These are phyloP conservation scores for Metschnikowia cubensis DNA, from an alignment of 805 yeast species.

Conservation along the genomic window DNA sequence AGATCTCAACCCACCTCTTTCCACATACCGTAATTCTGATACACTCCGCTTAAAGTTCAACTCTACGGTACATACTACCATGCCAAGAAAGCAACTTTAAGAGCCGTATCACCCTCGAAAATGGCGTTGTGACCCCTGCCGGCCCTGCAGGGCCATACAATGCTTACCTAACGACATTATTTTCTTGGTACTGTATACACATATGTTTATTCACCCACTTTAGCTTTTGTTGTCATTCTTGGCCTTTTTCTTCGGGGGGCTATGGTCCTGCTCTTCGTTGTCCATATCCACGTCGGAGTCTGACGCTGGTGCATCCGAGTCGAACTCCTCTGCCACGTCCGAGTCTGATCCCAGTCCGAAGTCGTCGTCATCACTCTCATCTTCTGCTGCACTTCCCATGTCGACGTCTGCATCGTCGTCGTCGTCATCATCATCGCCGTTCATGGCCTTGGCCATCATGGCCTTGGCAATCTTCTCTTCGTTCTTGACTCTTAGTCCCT, in stretches of 20 bases:
- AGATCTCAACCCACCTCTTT: neutral
- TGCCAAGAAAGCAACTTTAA: neutral
- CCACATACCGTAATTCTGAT: neutral
- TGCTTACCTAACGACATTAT: neutral
- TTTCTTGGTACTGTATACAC: neutral
- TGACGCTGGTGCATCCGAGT: constrained; percentile 53
- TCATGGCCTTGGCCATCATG: constrained; percentile 72
- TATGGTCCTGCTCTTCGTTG: constrained; percentile 19
- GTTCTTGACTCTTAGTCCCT: constrained; percentile 76
- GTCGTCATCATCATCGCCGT: constrained; percentile 52
- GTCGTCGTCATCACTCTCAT: constrained; percentile 82
- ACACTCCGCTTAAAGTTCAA: neutral
- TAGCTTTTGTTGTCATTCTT: constrained; percentile 14
- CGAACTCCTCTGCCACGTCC: constrained; percentile 82
- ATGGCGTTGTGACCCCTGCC: neutral
- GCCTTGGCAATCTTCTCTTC: constrained; percentile 87
- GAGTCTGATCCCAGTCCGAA: constrained; percentile 61
- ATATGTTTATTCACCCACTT: neutral
- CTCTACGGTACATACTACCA: neutral
- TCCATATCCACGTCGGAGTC: constrained; percentile 25
- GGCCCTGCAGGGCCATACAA: neutral
- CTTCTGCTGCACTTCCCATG: constrained; percentile 74
- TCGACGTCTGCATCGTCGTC: constrained; percentile 45
- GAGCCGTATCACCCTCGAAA: neutral
- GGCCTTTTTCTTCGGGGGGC: constrained; percentile 33